Conservation (phyloP, 306 rosid genomes). For the Elaeagnus macrophylla region DNA sequence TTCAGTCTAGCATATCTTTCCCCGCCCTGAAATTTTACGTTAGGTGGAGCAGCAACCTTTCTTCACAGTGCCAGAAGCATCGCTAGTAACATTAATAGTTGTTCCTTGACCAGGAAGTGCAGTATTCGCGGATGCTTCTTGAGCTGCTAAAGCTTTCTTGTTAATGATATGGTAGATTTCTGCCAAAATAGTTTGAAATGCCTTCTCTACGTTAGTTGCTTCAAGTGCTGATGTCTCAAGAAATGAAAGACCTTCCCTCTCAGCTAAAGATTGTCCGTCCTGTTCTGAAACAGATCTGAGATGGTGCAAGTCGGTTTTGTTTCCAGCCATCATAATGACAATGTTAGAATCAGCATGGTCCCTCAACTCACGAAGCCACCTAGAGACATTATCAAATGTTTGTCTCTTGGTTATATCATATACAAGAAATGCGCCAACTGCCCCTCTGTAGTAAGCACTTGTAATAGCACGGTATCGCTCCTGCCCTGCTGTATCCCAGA, state of each 20-base stretch:
- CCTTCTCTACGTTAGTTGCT: constrained; percentile 90
- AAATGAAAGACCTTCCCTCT: constrained; percentile 92
- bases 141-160: constrained; percentile 97
- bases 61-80: constrained; percentile 43
- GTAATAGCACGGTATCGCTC: constrained; percentile 98
- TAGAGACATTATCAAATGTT: constrained; percentile 84
- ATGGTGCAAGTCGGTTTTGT: constrained; percentile 80
- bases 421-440: constrained; percentile 92
- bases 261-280: constrained; percentile 86
- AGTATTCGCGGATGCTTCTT: constrained; percentile 59
- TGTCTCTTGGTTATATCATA: constrained; percentile 91
- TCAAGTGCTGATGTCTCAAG: constrained; percentile 95
- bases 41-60: constrained; percentile 78
- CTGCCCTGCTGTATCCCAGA: constrained; percentile 99
- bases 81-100: constrained; percentile 62
- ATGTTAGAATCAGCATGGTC: constrained; percentile 97
- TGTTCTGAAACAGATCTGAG: constrained; percentile 80
- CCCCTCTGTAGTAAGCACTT: constrained; percentile 97
- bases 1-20: constrained; percentile 31
- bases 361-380: constrained; percentile 97
- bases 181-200: constrained; percentile 88
- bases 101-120: constrained; percentile 85
- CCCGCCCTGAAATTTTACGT: constrained; percentile 18
- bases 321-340: constrained; percentile 98
- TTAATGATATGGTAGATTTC: constrained; percentile 91